These are phyloP conservation scores for Lactifluus piperatus DNA, from an alignment of 768 basidiomycete species.

Conservation along the genomic window DNA sequence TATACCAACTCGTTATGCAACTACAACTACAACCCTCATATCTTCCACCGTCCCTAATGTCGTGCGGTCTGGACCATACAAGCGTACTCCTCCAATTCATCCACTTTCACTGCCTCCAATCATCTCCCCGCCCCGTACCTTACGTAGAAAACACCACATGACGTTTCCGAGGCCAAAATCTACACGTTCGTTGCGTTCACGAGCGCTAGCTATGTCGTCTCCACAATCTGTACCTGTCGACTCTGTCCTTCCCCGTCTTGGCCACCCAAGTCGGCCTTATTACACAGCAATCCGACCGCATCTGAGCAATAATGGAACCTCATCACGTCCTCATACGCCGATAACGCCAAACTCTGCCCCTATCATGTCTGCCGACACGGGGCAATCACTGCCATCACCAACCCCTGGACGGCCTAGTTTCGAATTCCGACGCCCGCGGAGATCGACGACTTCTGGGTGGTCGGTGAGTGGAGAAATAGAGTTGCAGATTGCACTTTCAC, in stretches of 20 bases:
- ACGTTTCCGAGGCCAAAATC: constrained; percentile 15
- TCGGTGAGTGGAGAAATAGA: constrained; percentile 20
- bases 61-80: neutral
- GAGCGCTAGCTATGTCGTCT: neutral
- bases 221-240: neutral
- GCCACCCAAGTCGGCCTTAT: constrained; percentile 19
- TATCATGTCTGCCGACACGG: neutral
- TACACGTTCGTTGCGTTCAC: constrained; percentile 10
- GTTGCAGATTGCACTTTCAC: constrained; percentile 17
- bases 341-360: neutral
- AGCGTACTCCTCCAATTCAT: neutral
- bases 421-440: constrained; percentile 13
- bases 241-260: constrained; percentile 11
- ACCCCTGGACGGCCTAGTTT: constrained; percentile 13
- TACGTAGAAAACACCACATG: constrained; percentile 17
- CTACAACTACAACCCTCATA: neutral
- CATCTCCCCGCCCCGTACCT: constrained; percentile 4
- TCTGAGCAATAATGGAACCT: neutral
- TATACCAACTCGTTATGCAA: neutral
- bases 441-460: constrained; percentile 14
- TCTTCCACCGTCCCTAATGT: neutral
- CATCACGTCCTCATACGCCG: neutral
- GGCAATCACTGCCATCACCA: neutral
- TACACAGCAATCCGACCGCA: constrained; percentile 19
- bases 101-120: constrained; percentile 13